Evolutionary conservation across 495 filamentous ascomycete species (phyloP).

Genomic region (Antarctomyces pellizariae): DNA sequence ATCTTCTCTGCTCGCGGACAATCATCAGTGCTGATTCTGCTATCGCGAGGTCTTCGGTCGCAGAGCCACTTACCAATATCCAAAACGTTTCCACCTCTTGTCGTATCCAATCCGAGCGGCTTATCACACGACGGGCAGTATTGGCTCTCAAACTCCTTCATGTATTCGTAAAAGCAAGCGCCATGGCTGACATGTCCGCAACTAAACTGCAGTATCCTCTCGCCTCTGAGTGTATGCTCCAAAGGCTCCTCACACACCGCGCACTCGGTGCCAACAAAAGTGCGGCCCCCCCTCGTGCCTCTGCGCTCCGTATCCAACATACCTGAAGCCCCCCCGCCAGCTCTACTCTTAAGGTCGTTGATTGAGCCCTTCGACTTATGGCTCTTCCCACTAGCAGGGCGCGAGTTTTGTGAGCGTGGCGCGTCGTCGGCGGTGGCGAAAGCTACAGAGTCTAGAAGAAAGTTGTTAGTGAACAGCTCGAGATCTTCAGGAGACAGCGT

Average conservation of each 20-base stretch:
- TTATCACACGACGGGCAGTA: constrained; percentile 90
- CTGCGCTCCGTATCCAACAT: constrained; percentile 57
- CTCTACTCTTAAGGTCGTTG: constrained; percentile 8
- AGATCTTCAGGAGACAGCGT: too few species aligned
- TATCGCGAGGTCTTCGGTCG: constrained; percentile 5
- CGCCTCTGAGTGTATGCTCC: constrained; percentile 87
- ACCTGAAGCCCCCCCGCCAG: constrained; percentile 31
- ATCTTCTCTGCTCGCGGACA: constrained; percentile 50
- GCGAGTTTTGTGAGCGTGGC: too few species aligned
- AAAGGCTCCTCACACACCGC: constrained; percentile 93
- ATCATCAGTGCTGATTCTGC: constrained; percentile 5
- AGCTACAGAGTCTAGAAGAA: too few species aligned
- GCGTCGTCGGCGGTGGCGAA: too few species aligned
- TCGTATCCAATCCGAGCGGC: constrained; percentile 80
- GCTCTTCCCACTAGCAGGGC: too few species aligned
- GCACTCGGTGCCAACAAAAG: constrained; percentile 85
- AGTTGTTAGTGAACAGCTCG: too few species aligned
- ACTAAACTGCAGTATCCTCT: constrained; percentile 87
- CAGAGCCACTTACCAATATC: constrained; percentile 54
- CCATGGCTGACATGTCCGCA: constrained; percentile 93
- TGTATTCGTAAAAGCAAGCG: constrained; percentile 97
- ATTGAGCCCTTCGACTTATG: too few species aligned
- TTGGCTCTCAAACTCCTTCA: constrained; percentile 84
- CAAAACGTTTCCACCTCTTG: constrained; percentile 79
- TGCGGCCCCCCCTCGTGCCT: constrained; percentile 69